Base-by-base conservation (phyloP, 148 eudicot genomes). In the Camellia granthamiana region DNA sequence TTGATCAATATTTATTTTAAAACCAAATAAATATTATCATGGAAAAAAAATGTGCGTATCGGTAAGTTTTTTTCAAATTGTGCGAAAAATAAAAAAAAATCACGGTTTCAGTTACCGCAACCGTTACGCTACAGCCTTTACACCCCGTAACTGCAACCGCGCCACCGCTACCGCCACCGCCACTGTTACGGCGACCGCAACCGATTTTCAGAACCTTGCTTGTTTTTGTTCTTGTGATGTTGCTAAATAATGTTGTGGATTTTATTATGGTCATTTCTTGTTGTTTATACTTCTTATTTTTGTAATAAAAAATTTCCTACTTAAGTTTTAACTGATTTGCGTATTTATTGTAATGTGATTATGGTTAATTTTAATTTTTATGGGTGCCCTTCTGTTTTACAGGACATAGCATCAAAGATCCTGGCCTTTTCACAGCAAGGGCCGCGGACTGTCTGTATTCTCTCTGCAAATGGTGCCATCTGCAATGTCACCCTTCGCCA, bases 381-480 rank as follows among this genome's bases (percentile, higher is more conserved):
- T 4, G 2, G 41, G 23, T 44, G 66, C 19, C 64, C 43, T 82
- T 76, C 23, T 72, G 30, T 43, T 83, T 79, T 76, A 21, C 85
- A 93, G 97, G 97, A 93, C 65, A 85, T 93, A 74, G 89, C 92
- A 78, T 80, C 91, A 74, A 91, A 91, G 85, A 85, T 93, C 44
- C 72, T 85, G 89, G 90, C 88, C 19, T 93, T 91, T 65, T 91
- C 92, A 43, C 91, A 88, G 83, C 91, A 91, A 84, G 97, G 95
- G 80, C 91, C 93, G 19, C 87, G 93, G 2, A 90, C 95, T 8
- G 84, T 91, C 77, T 93, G 93, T 66, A 83, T 93, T 55, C 89
- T 93, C 64, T 90, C 93, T 72, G 97, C 97, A 75, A 90, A 88
- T 91, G 97, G 97, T 65, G 84, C 93, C 52, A 81, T 93, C 79